Evolutionary conservation across 2,329 filamentous ascomycete species (phyloP).

Genomic region (Neurospora crassa): DNA sequence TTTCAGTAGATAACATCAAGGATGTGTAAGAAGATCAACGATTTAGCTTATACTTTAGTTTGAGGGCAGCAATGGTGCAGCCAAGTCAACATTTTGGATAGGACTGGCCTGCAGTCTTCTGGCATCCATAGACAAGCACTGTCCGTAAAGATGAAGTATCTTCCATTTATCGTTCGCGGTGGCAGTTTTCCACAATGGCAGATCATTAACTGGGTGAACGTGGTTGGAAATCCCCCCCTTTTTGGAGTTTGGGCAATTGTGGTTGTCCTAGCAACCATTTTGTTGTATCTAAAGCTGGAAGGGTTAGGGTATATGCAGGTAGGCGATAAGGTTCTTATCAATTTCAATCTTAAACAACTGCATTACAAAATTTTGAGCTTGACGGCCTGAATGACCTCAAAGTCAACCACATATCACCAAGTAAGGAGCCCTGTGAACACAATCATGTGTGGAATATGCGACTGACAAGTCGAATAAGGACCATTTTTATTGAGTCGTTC

Average conservation of each 20-base stretch:
- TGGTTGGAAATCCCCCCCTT: neutral
- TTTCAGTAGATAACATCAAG: neutral
- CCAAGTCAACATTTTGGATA: neutral
- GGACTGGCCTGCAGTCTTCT: neutral
- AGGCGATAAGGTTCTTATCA: neutral
- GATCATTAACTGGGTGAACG: neutral
- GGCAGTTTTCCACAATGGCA: neutral
- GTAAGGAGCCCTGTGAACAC: neutral
- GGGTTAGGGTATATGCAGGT: neutral
- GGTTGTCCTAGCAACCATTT: neutral
- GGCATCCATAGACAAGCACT: neutral
- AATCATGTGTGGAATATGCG: neutral
- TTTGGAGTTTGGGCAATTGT: neutral
- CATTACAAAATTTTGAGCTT: slow-evolving; percentile 9
- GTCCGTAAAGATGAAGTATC: neutral
- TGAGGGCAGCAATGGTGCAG: neutral
- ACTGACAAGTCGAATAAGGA: neutral
- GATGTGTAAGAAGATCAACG: neutral
- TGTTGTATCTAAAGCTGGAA: neutral
- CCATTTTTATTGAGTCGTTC: neutral
- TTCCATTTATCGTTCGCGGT: neutral
- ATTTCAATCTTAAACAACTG: neutral
- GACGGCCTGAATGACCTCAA: slow-evolving; percentile 12
- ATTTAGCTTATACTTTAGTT: neutral
- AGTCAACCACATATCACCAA: neutral